Percentiles rank a stretch among this genome's conserved stretches.
Conservation (phyloP, 495 filamentous ascomycete species). For the Penicillium pancosmium region DNA sequence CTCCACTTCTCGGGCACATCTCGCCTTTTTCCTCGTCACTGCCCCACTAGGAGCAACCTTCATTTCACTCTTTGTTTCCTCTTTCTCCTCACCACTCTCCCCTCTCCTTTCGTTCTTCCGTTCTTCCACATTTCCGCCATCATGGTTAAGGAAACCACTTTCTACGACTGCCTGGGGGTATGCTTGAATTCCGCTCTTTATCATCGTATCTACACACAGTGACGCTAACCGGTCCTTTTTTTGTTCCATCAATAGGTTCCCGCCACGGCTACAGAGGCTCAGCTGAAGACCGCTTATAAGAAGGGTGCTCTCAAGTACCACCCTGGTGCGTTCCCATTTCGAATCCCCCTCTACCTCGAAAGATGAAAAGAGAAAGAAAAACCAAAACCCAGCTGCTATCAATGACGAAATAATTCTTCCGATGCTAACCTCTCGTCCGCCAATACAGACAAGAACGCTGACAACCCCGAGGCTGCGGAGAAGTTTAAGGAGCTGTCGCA, state of each 20-base stretch:
- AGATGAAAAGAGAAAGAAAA: not conserved
- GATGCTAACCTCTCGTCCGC: conserved; percentile 4
- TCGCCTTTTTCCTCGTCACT: conserved; percentile 14
- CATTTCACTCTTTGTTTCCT: conserved; percentile 14
- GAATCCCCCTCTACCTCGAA: not conserved
- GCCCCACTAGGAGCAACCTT: conserved; percentile 10
- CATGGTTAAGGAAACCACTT: conserved; percentile 91
- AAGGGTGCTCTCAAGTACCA: conserved; percentile 87
- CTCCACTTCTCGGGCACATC: conserved; percentile 10
- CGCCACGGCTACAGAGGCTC: conserved; percentile 69
- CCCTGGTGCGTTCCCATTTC: conserved; percentile 63
- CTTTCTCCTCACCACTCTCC: conserved; percentile 15
- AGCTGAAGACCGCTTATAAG: conserved; percentile 90
- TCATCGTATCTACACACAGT: not conserved
- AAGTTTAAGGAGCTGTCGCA: conserved; percentile 98
- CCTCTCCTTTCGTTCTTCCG: conserved; percentile 22
- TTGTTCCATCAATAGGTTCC: conserved; percentile 58
- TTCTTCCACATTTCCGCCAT: conserved; percentile 22
- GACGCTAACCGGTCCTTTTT: conserved; percentile 23
- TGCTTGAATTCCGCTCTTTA: conserved; percentile 30
- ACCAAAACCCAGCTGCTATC: not conserved
- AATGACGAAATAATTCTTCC: not conserved
- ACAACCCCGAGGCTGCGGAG: conserved; percentile 90
- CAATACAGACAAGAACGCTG: conserved; percentile 84
- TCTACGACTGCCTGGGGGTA: conserved; percentile 87